A percentile compares a stretch with the other conserved stretches of the same genome.
Evolutionary conservation across 768 basidiomycete genomes (phyloP).

Genomic region (Tulasnella sp.): DNA sequence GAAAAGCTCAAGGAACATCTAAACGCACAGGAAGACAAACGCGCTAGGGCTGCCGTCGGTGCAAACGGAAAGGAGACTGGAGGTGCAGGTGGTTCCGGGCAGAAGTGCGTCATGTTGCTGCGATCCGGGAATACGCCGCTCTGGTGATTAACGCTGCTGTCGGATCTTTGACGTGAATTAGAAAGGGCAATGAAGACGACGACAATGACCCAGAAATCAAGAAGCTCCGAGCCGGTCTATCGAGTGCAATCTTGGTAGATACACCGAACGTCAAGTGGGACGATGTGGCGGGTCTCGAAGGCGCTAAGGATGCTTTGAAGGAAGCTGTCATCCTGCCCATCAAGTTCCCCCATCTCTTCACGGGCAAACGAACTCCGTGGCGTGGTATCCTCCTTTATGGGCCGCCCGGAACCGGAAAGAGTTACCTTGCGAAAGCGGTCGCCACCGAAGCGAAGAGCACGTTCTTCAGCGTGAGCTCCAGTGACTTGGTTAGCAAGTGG

Average conservation of each 20-base stretch:
- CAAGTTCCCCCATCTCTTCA: conserved; percentile 98
- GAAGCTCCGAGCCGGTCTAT: conserved; percentile 90
- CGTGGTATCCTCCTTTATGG: conserved; percentile 94
- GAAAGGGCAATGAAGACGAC: conserved; percentile 59
- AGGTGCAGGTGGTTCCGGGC: conserved; percentile 41
- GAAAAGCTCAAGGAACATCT: conserved; percentile 91
- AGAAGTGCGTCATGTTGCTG: conserved; percentile 33
- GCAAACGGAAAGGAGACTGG: conserved; percentile 54
- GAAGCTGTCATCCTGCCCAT: conserved; percentile 99
- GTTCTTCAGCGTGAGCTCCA: conserved; percentile 95
- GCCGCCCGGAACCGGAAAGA: conserved; percentile 97
- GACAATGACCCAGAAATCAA: conserved; percentile 91
- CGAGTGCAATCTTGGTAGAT: conserved; percentile 87
- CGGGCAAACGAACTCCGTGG: conserved; percentile 98
- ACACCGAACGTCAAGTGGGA: conserved; percentile 98
- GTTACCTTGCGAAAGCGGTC: conserved; percentile 95
- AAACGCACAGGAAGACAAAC: conserved; percentile 64
- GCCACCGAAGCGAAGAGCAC: conserved; percentile 99
- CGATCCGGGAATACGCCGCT: not conserved
- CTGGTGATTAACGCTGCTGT: not conserved
- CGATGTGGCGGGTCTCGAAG: conserved; percentile 95
- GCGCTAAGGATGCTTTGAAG: conserved; percentile 93
- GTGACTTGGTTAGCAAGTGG: conserved; percentile 98
- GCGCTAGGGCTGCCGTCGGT: conserved; percentile 55
- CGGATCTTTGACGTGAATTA: conserved; percentile 33